Conservation (phyloP, 768 basidiomycete genomes). For the Xerocomellus intermedius region DNA sequence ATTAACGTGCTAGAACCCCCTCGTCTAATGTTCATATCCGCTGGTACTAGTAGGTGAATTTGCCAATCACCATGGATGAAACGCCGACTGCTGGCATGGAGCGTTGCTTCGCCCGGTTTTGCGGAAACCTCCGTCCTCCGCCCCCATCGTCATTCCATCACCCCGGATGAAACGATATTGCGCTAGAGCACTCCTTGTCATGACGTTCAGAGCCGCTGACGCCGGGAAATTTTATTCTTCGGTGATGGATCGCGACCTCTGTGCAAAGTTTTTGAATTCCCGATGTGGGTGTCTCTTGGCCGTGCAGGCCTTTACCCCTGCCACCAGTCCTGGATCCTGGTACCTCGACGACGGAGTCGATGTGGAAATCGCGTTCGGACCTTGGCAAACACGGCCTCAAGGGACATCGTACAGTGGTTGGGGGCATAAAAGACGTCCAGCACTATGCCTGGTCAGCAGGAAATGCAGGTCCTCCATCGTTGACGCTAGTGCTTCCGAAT, state of each 20-base stretch:
- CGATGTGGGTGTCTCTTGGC: not conserved
- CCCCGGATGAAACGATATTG: not conserved
- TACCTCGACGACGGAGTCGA: not conserved
- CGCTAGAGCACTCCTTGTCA: not conserved
- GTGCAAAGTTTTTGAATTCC: no score
- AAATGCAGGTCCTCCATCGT: no score
- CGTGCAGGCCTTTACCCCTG: not conserved
- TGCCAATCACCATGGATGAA: not conserved
- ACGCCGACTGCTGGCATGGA: not conserved
- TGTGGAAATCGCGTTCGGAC: not conserved
- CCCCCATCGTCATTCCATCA: not conserved
- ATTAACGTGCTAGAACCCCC: not conserved
- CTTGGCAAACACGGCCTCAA: not conserved
- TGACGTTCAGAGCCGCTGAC: not conserved
- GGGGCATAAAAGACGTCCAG: not conserved
- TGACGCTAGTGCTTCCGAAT: not conserved
- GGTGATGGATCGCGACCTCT: not conserved
- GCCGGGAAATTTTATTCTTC: not conserved
- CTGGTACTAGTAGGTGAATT: not conserved
- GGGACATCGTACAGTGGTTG: not conserved
- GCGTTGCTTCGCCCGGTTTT: not conserved
- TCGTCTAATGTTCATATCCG: not conserved
- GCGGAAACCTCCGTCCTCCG: not conserved
- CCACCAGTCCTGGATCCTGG: not conserved
- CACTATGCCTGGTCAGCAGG: not conserved